Evolutionary conservation across 202 grass and related monocot species (phyloP).

Genomic region (Zizania palustris): DNA sequence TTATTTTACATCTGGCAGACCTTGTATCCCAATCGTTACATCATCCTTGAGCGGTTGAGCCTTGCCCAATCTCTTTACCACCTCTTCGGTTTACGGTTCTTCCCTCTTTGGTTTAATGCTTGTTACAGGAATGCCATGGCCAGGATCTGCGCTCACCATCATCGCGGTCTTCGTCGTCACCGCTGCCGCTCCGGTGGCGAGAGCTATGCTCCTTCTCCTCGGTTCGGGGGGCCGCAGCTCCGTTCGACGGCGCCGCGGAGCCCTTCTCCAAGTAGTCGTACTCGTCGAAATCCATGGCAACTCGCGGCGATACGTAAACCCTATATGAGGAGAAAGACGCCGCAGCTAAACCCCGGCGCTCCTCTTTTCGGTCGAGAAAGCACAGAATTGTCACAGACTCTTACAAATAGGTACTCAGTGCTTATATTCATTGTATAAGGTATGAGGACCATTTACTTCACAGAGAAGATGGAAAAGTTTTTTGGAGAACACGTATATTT

Average conservation of each 20-base stretch:
- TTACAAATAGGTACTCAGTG: not conserved
- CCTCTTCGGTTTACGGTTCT: too few relatives aligned
- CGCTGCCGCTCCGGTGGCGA: constrained; percentile 49
- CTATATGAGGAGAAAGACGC: constrained; percentile 29
- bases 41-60: not conserved
- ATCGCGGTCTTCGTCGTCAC: constrained; percentile 61
- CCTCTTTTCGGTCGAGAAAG: not conserved
- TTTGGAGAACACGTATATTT: too few relatives aligned
- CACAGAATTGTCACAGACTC: not conserved
- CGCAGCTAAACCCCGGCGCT: constrained; percentile 36
- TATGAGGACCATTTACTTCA: too few relatives aligned
- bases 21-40: not conserved
- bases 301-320: constrained; percentile 40
- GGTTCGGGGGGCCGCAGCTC: constrained; percentile 31
- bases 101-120: too few relatives aligned
- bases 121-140: too few relatives aligned
- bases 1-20: constrained; percentile 11
- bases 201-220: constrained; percentile 76
- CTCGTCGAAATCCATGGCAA: constrained; percentile 93
- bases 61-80: not conserved
- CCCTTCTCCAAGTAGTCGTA: constrained; percentile 95
- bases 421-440: too few relatives aligned
- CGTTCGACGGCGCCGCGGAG: constrained; percentile 46
- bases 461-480: too few relatives aligned
- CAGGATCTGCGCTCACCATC: constrained; percentile 55